Conservation (phyloP, 2,329 filamentous ascomycete species). For the Chalara sp. region DNA sequence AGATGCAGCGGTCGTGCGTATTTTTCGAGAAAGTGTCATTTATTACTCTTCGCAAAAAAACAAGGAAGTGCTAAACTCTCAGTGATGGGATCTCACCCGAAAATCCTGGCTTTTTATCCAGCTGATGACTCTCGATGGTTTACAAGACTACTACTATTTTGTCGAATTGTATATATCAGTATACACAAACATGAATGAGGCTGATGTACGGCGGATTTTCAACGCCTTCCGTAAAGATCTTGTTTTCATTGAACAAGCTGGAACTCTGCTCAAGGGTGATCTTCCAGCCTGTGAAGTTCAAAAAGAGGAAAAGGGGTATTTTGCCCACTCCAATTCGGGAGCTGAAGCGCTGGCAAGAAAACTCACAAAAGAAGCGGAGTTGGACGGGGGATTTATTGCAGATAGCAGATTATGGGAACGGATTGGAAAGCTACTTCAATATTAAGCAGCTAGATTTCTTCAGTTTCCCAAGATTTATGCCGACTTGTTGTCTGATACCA, state of each 20-base stretch:
- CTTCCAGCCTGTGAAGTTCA: constrained; percentile 6
- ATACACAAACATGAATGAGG: constrained; percentile 7
- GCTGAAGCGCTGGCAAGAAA: constrained; percentile 13
- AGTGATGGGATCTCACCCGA: no score
- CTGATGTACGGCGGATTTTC: constrained; percentile 9
- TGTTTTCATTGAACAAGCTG: constrained; percentile 10
- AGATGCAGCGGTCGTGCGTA: no score
- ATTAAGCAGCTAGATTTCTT: no score
- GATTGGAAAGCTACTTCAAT: no score
- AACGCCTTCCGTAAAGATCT: constrained; percentile 7
- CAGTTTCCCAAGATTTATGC: no score
- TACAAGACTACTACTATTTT: constrained; percentile 15
- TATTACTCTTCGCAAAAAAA: no score
- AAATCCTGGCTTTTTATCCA: no score
- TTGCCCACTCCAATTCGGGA: constrained; percentile 4
- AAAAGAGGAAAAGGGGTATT: constrained; percentile 12
- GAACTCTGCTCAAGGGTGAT: constrained; percentile 7
- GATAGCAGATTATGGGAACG: constrained; percentile 12
- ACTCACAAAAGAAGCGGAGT: constrained; percentile 8
- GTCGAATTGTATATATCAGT: constrained; percentile 10
- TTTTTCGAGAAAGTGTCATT: no score
- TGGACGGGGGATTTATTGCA: constrained; percentile 13
- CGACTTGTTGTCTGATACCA: no score
- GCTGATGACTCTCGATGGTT: constrained; percentile 11
- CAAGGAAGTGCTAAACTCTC: no score